Conservation (phyloP, 805 yeast genomes). For the Zygoascus ofunaensis region DNA sequence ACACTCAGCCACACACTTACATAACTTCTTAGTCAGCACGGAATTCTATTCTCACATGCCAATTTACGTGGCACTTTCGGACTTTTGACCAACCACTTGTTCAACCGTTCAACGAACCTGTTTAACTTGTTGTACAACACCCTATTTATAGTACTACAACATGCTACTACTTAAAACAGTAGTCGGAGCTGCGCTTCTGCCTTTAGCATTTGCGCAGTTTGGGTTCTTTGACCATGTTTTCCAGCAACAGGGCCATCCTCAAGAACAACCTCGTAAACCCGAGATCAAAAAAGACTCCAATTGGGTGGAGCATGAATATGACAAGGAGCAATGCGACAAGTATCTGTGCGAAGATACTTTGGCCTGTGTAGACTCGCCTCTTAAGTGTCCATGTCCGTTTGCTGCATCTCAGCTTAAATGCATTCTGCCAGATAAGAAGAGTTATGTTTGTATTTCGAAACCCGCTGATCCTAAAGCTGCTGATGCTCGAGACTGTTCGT, state of each 20-base stretch:
- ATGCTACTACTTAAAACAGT: too few species aligned
- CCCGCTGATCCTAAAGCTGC: slow-evolving; percentile 47
- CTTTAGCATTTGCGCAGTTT: slow-evolving; percentile 29
- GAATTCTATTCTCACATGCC: too few species aligned
- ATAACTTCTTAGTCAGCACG: too few species aligned
- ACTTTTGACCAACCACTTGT: too few species aligned
- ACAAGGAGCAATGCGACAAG: slow-evolving; percentile 37
- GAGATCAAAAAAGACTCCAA: slow-evolving; percentile 23
- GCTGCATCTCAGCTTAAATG: slow-evolving; percentile 82
- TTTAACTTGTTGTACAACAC: too few species aligned
- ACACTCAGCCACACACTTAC: too few species aligned
- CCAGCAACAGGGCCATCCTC: slow-evolving; percentile 30
- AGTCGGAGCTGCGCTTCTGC: too few species aligned
- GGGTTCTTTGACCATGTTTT: slow-evolving; percentile 37
- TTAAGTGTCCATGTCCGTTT: slow-evolving; percentile 84
- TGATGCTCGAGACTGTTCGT: slow-evolving; percentile 72
- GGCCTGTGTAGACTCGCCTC: slow-evolving; percentile 58
- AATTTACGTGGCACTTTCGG: too few species aligned
- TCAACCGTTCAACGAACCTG: too few species aligned
- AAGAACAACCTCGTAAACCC: slow-evolving; percentile 15
- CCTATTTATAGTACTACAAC: too few species aligned
- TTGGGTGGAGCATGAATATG: slow-evolving; percentile 19
- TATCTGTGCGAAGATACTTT: slow-evolving; percentile 81
- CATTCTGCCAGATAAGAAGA: slow-evolving; percentile 53
- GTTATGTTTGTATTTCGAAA: slow-evolving; percentile 73